A percentile compares a stretch with the other conserved stretches of the same genome.
Evolutionary conservation across 768 basidiomycete genomes (phyloP).

Genomic region (Erythrobasidium yunnanense): DNA sequence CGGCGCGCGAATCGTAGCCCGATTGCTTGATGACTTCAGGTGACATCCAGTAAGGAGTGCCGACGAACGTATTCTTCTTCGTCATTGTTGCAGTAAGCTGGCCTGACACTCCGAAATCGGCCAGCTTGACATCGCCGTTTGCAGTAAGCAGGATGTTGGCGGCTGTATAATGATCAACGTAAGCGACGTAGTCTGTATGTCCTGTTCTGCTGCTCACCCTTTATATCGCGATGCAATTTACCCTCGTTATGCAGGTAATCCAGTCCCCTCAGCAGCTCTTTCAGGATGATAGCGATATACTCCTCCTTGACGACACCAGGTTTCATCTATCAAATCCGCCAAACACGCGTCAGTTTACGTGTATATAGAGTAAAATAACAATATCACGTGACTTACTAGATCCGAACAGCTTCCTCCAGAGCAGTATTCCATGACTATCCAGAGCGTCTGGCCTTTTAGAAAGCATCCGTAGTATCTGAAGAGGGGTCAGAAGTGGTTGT

Average conservation of each 20-base stretch:
- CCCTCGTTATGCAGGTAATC: slow-evolving; percentile 94
- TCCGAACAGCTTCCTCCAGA: slow-evolving; percentile 97
- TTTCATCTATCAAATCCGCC: too few relatives aligned
- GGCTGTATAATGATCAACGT: too few relatives aligned
- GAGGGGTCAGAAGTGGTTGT: not conserved
- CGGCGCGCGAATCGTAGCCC: slow-evolving; percentile 96
- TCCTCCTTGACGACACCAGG: slow-evolving; percentile 95
- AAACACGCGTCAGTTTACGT: not conserved
- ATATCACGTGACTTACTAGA: slow-evolving; percentile 51
- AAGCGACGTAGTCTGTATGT: not conserved
- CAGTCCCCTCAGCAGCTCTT: slow-evolving; percentile 79
- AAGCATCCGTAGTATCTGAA: slow-evolving; percentile 85
- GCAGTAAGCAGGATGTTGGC: slow-evolving; percentile 89
- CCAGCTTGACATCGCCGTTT: slow-evolving; percentile 83
- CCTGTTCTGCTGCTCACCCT: slow-evolving; percentile 56
- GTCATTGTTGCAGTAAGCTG: slow-evolving; percentile 86
- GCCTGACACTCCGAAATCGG: slow-evolving; percentile 97
- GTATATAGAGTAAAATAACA: not conserved
- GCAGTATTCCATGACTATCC: slow-evolving; percentile 80
- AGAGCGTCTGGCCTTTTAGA: slow-evolving; percentile 87
- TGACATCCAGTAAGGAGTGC: slow-evolving; percentile 62
- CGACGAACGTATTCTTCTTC: slow-evolving; percentile 96
- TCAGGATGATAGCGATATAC: slow-evolving; percentile 92
- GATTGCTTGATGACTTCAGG: slow-evolving; percentile 99
- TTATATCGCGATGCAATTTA: slow-evolving; percentile 98